phyloP scores from a whole-genome alignment of 164 flowering plant genomes.

The Dillenia turbinata region DNA sequence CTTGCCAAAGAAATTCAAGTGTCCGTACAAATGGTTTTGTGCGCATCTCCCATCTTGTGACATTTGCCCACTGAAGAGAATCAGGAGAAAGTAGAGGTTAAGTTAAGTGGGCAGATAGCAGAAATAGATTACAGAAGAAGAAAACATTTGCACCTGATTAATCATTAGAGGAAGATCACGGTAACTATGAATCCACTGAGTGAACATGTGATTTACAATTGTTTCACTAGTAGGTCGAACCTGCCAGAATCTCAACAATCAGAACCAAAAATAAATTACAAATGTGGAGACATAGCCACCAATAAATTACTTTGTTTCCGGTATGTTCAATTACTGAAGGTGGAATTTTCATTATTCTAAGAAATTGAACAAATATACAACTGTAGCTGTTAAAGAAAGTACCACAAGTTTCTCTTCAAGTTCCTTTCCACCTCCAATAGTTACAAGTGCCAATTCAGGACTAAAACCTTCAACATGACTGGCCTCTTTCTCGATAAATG shows the following conservation, averaged over 20 bases:
- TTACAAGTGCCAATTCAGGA: slow-evolving; percentile 94
- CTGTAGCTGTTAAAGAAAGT: slow-evolving; percentile 10
- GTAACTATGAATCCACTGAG: slow-evolving; percentile 96
- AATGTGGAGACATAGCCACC: too few relatives aligned
- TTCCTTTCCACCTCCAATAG: slow-evolving; percentile 98
- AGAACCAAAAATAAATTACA: too few relatives aligned
- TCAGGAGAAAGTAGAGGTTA: background rate
- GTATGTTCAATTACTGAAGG: too few relatives aligned
- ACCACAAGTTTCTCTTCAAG: slow-evolving; percentile 99
- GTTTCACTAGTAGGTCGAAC: slow-evolving; percentile 99
- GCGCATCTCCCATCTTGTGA: slow-evolving; percentile 99
- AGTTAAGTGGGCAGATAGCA: background rate
- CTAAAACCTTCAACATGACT: slow-evolving; percentile 98
- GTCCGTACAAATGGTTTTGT: slow-evolving; percentile 96
- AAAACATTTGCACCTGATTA: slow-evolving; percentile 59
- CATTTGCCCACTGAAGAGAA: slow-evolving; percentile 86
- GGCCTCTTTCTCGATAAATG: slow-evolving; percentile 99
- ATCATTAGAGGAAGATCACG: slow-evolving; percentile 98
- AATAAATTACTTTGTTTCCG: too few relatives aligned
- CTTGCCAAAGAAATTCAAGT: slow-evolving; percentile 98
- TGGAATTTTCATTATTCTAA: too few relatives aligned
- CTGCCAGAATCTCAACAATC: slow-evolving; percentile 84
- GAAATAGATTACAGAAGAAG: background rate
- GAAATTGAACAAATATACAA: background rate
- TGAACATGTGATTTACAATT: slow-evolving; percentile 98